These are phyloP conservation scores for Odontarrhena argentea DNA, from an alignment of 345 rosid species.

Conservation along the genomic window DNA sequence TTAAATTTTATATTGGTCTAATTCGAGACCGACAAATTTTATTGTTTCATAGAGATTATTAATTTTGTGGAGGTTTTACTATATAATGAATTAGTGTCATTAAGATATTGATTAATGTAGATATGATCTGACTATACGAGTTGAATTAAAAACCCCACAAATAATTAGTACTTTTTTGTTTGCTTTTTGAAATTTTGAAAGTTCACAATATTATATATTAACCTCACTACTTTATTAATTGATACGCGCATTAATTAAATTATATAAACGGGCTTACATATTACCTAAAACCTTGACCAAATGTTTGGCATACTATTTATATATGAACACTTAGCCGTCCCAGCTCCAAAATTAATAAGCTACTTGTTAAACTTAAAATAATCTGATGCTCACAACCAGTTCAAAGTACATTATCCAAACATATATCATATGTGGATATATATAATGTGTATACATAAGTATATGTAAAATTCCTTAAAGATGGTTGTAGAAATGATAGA, in stretches of 20 bases:
- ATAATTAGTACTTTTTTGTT: not conserved
- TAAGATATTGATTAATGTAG: not conserved
- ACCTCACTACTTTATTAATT: not conserved
- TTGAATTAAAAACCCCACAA: not conserved
- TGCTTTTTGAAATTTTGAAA: not conserved
- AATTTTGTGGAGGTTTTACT: too few species aligned
- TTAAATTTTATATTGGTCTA: too few species aligned
- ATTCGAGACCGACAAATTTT: too few species aligned
- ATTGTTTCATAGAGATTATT: too few species aligned
- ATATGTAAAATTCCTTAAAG: conserved; percentile 3
- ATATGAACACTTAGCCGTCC: conserved; percentile 35
- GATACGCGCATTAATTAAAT: not conserved
- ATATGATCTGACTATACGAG: not conserved
- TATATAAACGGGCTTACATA: not conserved
- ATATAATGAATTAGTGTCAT: not conserved
- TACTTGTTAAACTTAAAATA: conserved; percentile 15
- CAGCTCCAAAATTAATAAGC: conserved; percentile 17
- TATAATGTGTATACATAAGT: conserved; percentile 4
- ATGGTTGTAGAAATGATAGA: conserved; percentile 17
- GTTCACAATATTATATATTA: conserved; percentile 14
- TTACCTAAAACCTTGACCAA: conserved; percentile 8
- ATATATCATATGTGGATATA: not conserved
- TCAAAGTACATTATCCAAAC: conserved; percentile 30
- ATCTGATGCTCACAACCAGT: conserved; percentile 5
- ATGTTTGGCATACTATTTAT: conserved; percentile 21